Evolutionary conservation across 495 filamentous ascomycete genomes (phyloP).

Genomic region (Lasiosphaeris hirsuta): DNA sequence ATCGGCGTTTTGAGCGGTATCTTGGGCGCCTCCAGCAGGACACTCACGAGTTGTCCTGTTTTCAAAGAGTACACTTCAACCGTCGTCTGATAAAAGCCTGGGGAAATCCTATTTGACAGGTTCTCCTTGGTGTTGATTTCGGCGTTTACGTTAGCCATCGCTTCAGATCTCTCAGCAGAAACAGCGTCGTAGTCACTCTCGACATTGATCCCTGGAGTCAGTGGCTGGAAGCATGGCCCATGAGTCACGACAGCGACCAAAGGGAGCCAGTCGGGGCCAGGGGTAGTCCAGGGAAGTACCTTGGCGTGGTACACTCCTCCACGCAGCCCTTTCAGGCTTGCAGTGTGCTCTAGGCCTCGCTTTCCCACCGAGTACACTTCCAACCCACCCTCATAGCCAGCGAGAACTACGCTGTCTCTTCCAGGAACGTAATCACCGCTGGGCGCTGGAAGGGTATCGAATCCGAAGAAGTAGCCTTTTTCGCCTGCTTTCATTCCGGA

Average conservation of each 20-base stretch:
- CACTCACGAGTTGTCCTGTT: slow-evolving; percentile 62
- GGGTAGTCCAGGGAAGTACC: slow-evolving; percentile 56
- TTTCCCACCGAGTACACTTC: slow-evolving; percentile 69
- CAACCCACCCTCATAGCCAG: slow-evolving; percentile 71
- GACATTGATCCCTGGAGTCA: slow-evolving; percentile 28
- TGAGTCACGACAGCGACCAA: slow-evolving; percentile 74
- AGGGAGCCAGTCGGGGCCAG: slow-evolving; percentile 44
- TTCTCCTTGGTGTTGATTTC: slow-evolving; percentile 22
- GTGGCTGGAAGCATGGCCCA: slow-evolving; percentile 54
- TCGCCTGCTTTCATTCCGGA: slow-evolving; percentile 55
- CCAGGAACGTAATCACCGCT: slow-evolving; percentile 46
- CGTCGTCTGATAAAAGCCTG: slow-evolving; percentile 69
- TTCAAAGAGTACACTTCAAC: slow-evolving; percentile 81
- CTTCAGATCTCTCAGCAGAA: slow-evolving; percentile 39
- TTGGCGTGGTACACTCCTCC: slow-evolving; percentile 81
- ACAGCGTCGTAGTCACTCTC: slow-evolving; percentile 39
- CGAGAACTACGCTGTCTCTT: slow-evolving; percentile 65
- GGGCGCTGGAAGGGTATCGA: slow-evolving; percentile 61
- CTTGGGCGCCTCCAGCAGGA: slow-evolving; percentile 59
- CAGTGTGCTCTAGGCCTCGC: slow-evolving; percentile 60
- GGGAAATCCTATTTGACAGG: slow-evolving; percentile 7
- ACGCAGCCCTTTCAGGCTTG: slow-evolving; percentile 67
- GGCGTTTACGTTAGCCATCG: slow-evolving; percentile 27
- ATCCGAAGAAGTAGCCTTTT: slow-evolving; percentile 71
- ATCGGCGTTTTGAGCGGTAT: slow-evolving; percentile 46